Conservation (phyloP, 352 stramenopile species). For the Albugo laibachii region DNA sequence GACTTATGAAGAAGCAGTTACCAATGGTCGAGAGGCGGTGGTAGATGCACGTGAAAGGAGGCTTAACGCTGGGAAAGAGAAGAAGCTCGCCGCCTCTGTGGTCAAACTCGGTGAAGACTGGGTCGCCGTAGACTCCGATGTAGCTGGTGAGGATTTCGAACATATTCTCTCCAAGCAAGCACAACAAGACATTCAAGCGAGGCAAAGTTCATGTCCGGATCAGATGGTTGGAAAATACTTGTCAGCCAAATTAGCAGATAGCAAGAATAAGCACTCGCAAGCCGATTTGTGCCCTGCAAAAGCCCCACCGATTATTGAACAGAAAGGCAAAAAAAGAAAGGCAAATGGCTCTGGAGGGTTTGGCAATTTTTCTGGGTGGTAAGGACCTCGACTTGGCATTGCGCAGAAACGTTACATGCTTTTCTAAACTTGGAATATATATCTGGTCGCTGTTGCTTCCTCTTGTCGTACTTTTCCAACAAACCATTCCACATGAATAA, state of each 20-base stretch:
- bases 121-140: constrained; percentile 38
- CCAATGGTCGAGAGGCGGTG: constrained; percentile 32
- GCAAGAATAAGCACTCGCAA: constrained; percentile 9
- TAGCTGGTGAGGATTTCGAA: constrained; percentile 17
- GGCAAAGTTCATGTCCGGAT: neutral
- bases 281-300: constrained; percentile 1
- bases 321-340: constrained; percentile 33
- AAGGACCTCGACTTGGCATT: constrained; percentile 3
- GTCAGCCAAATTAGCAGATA: constrained; percentile 1
- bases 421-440: neutral
- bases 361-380: constrained; percentile 68
- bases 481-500: too few relatives aligned
- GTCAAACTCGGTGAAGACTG: constrained; percentile 61
- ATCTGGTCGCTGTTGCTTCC: too few relatives aligned
- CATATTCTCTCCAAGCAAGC: constrained; percentile 21
- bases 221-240: constrained; percentile 45
- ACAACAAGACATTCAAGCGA: constrained; percentile 19
- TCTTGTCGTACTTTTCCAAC: neutral
- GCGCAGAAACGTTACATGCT: neutral
- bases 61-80: constrained; percentile 17
- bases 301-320: constrained; percentile 32
- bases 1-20: constrained; percentile 50
- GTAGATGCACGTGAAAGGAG: constrained; percentile 26
- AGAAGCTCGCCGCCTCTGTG: constrained; percentile 38
- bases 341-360: constrained; percentile 20